A percentile compares a stretch with the other conserved stretches of the same genome.
phyloP scores from a whole-genome alignment of 495 filamentous ascomycete species.

The Glutinoglossum americanum region DNA sequence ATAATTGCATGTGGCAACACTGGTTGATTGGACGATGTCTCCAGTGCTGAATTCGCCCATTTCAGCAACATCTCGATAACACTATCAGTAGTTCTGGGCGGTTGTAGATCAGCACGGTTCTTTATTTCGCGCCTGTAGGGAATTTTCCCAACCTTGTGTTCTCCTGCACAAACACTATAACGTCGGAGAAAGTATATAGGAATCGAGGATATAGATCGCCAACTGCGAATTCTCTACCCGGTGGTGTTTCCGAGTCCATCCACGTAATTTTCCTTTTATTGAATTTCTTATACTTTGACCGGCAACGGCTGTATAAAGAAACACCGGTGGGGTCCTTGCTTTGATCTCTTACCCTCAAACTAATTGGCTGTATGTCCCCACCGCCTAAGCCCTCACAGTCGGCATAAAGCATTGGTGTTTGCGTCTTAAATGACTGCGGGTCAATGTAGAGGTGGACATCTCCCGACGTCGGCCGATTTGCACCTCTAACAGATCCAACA shows the following conservation, averaged over 20 bases:
- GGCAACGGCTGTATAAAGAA: too few relatives aligned
- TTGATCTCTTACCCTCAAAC: too few relatives aligned
- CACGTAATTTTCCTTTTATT: too few relatives aligned
- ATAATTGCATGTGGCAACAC: constrained; percentile 32
- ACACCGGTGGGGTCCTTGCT: too few relatives aligned
- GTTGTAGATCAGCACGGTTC: too few relatives aligned
- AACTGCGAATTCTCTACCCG: too few relatives aligned
- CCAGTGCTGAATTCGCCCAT: constrained; percentile 21
- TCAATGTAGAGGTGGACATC: constrained; percentile 45
- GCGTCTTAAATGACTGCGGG: constrained; percentile 23
- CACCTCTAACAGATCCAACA: constrained; percentile 17
- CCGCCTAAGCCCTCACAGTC: constrained; percentile 35
- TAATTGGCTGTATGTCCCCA: too few relatives aligned
- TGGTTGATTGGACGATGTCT: constrained; percentile 33
- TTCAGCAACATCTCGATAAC: constrained; percentile 24
- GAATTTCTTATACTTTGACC: too few relatives aligned
- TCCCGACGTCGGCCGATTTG: constrained; percentile 32
- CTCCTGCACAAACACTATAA: constrained; percentile 2
- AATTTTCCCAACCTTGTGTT: constrained; percentile 11
- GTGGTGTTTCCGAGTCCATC: too few relatives aligned
- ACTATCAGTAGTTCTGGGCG: constrained; percentile 15
- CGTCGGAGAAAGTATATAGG: constrained; percentile 11
- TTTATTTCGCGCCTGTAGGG: too few relatives aligned
- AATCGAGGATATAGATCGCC: constrained; percentile 30
- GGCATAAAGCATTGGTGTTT: constrained; percentile 29